Conservation (phyloP, 129 eudicot genomes). For the Lactuca sativa region DNA sequence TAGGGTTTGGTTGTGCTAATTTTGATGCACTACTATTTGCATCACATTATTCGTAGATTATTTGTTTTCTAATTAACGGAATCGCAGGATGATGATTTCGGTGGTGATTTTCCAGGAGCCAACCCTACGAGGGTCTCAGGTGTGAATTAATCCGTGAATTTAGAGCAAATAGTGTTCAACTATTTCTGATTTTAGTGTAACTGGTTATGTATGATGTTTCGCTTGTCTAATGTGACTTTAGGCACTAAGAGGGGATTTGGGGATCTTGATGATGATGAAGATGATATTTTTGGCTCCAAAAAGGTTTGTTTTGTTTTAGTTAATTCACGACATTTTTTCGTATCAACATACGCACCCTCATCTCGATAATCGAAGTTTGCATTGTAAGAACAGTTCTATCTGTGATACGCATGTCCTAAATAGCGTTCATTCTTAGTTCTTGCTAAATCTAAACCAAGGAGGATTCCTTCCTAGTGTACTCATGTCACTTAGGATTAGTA, state of each 20-base stretch:
- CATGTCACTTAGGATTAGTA: neutral
- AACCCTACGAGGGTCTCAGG: conserved; percentile 60
- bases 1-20: neutral
- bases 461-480: neutral
- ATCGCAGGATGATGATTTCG: conserved; percentile 84
- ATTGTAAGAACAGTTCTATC: conserved; percentile 5
- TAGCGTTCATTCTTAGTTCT: neutral
- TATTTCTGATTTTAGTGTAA: conserved; percentile 3
- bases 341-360: neutral
- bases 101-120: conserved; percentile 74
- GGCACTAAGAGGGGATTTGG: conserved; percentile 81
- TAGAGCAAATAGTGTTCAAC: neutral
- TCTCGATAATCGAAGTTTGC: neutral
- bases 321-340: neutral
- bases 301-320: conserved; percentile 41
- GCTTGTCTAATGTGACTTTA: conserved; percentile 26
- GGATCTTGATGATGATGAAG: conserved; percentile 86
- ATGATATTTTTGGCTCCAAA: conserved; percentile 76
- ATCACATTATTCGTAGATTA: neutral
- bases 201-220: conserved; percentile 1
- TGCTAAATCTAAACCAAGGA: neutral
- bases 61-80: conserved; percentile 5
- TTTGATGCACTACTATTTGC: neutral
- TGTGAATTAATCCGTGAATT: conserved; percentile 17
- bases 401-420: neutral